Evolutionary conservation across 371 early-diverging fungal species (phyloP).

Genomic region (Mortierella sp.): DNA sequence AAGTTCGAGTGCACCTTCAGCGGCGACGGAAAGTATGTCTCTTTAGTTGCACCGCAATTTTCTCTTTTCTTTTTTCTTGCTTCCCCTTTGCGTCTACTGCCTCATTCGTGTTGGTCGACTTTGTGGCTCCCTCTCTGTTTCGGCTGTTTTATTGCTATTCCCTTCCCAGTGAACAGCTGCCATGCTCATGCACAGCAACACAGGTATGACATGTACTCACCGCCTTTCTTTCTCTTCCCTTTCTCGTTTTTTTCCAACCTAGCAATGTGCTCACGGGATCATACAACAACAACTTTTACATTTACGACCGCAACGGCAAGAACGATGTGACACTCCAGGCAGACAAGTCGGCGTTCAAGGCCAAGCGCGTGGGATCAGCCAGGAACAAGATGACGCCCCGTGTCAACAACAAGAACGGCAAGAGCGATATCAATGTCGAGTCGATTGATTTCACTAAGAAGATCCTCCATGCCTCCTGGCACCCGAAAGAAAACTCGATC

Average conservation of each 20-base stretch:
- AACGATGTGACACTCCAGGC: slow-evolving; percentile 94
- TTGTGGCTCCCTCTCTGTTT: neutral
- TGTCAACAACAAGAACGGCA: slow-evolving; percentile 59
- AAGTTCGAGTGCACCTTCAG: slow-evolving; percentile 98
- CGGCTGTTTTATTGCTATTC: too few species aligned
- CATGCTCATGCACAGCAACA: neutral
- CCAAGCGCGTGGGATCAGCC: slow-evolving; percentile 81
- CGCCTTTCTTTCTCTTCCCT: neutral
- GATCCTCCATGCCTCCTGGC: slow-evolving; percentile 98
- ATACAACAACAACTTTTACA: slow-evolving; percentile 97
- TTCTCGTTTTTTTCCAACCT: neutral
- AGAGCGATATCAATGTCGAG: slow-evolving; percentile 87
- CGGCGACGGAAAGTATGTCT: slow-evolving; percentile 83
- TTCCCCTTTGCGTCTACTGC: too few species aligned
- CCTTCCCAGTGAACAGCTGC: too few species aligned
- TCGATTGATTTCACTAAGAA: slow-evolving; percentile 94
- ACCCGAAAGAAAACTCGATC: slow-evolving; percentile 96
- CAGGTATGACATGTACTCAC: neutral
- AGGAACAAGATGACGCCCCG: slow-evolving; percentile 64
- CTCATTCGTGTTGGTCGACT: too few species aligned
- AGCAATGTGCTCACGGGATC: slow-evolving; percentile 94
- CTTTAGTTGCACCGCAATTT: too few species aligned
- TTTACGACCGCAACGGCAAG: slow-evolving; percentile 84
- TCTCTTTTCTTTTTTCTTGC: too few species aligned
- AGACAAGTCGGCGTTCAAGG: slow-evolving; percentile 97